Percentiles rank a stretch among this genome's conserved stretches.
Conservation (phyloP, 169 alveolate genomes). For the Sarcocystis neurona region DNA sequence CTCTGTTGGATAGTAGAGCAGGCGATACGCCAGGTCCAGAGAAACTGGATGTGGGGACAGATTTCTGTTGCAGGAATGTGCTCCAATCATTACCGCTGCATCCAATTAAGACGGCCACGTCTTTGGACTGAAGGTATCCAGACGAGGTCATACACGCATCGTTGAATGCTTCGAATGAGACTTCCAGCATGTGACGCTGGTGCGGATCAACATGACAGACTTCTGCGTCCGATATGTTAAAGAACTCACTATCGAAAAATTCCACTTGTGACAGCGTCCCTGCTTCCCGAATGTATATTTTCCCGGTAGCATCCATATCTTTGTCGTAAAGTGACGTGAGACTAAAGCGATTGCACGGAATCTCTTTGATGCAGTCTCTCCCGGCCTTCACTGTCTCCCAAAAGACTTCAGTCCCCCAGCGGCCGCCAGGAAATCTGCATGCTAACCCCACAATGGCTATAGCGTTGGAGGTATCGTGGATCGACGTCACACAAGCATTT, state of each 20-base stretch:
- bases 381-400: constrained; percentile 65
- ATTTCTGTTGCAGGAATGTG: constrained; percentile 35
- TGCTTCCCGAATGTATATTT: constrained; percentile 65
- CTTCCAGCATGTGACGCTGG: constrained; percentile 75
- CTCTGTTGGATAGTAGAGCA: constrained; percentile 71
- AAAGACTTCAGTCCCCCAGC: constrained; percentile 41
- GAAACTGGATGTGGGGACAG: background rate
- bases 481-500: background rate
- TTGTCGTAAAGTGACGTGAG: constrained; percentile 51
- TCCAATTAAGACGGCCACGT: constrained; percentile 70
- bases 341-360: constrained; percentile 72
- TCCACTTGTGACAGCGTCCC: constrained; percentile 64
- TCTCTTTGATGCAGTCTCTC: constrained; percentile 65
- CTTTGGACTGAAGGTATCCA: background rate
- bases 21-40: constrained; percentile 66
- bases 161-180: constrained; percentile 65
- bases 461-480: background rate
- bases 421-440: constrained; percentile 68
- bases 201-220: constrained; percentile 75
- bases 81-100: constrained; percentile 75
- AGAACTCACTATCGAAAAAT: constrained; percentile 66
- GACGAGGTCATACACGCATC: background rate
- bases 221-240: constrained; percentile 68
- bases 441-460: constrained; percentile 63
- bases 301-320: constrained; percentile 56